These are phyloP conservation scores for Haematococcus sp. DNA, from an alignment of 139 green algal species.

Conservation along the genomic window DNA sequence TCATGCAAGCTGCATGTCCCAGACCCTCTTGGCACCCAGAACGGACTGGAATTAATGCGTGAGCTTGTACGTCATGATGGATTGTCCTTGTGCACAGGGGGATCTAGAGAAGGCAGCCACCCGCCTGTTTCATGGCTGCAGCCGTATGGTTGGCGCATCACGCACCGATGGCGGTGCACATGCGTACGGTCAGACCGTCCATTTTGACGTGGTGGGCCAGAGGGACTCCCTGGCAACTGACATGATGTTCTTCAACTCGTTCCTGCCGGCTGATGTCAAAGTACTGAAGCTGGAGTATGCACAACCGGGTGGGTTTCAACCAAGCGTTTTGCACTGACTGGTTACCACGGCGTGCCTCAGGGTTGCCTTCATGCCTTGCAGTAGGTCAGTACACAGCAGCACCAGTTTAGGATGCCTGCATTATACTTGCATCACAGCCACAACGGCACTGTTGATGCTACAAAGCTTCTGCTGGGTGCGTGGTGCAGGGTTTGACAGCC, in stretches of 20 bases:
- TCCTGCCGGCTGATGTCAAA: conserved; percentile 46
- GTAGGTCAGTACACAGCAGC: too few species aligned
- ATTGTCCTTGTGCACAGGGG: not conserved
- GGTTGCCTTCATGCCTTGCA: too few species aligned
- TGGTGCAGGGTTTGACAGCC: conserved; percentile 44
- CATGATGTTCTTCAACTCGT: conserved; percentile 40
- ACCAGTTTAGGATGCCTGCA: not conserved
- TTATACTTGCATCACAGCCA: too few species aligned
- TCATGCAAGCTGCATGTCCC: not conserved
- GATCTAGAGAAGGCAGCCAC: conserved; percentile 42
- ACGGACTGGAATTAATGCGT: too few species aligned
- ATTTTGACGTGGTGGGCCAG: conserved; percentile 43
- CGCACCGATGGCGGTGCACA: conserved; percentile 48
- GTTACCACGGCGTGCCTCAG: too few species aligned
- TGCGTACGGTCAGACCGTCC: conserved; percentile 34
- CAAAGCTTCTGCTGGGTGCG: too few species aligned
- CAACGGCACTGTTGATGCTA: too few species aligned
- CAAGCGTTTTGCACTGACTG: too few species aligned
- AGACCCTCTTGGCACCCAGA: too few species aligned
- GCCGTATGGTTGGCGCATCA: conserved; percentile 32
- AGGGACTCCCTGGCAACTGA: conserved; percentile 28
- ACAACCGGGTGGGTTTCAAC: conserved; percentile 14
- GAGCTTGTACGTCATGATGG: not conserved
- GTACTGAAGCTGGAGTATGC: conserved; percentile 30
- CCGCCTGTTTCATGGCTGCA: conserved; percentile 23